Evolutionary conservation across 768 basidiomycete species (phyloP).

Genomic region (Boletellus sp.): DNA sequence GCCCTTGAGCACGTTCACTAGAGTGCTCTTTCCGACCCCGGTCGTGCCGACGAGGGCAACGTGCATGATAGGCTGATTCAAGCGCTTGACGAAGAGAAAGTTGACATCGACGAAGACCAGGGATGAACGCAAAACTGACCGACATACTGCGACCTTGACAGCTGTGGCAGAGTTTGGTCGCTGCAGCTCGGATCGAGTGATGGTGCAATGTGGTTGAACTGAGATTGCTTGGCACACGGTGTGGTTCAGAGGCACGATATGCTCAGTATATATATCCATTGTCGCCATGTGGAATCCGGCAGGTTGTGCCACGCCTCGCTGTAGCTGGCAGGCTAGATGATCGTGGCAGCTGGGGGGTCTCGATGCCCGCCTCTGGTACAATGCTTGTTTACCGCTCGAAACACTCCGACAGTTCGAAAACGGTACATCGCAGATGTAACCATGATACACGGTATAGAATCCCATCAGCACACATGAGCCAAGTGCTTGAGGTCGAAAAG

Average conservation of each 20-base stretch:
- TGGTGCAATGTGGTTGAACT: background rate
- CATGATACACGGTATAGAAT: background rate
- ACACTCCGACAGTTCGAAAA: background rate
- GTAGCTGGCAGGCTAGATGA: background rate
- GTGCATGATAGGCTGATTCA: constrained; percentile 3
- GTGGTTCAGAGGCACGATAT: background rate
- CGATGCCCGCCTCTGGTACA: background rate
- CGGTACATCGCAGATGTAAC: background rate
- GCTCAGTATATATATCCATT: constrained; percentile 1
- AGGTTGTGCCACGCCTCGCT: constrained; percentile 8
- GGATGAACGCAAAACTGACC: constrained; percentile 9
- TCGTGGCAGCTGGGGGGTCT: background rate
- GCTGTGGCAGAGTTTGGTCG: background rate
- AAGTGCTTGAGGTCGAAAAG: background rate
- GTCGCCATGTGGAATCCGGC: constrained; percentile 16
- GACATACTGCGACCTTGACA: constrained; percentile 9
- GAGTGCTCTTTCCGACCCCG: constrained; percentile 27
- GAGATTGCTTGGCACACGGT: background rate
- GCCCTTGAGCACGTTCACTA: constrained; percentile 25
- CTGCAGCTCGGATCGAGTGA: background rate
- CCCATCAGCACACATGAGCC: background rate
- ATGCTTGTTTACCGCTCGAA: background rate
- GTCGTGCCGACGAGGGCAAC: constrained; percentile 23
- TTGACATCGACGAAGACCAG: background rate
- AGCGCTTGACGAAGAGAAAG: background rate